Evolutionary conservation across 305 asterid genomes (phyloP).

Genomic region (Fraxinus platypoda): DNA sequence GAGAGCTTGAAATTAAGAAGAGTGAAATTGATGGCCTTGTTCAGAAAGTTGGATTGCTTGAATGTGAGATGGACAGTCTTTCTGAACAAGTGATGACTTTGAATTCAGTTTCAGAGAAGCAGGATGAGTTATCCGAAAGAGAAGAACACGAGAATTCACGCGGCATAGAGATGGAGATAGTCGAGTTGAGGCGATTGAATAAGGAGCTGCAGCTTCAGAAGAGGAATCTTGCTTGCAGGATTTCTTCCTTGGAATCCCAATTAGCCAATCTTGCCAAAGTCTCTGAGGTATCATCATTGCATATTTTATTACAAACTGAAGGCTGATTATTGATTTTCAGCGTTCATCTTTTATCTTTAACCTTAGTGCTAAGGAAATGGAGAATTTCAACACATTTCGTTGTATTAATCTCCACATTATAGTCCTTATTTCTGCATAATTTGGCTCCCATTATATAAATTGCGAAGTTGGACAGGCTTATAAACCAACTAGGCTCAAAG

Average conservation of each 20-base stretch:
- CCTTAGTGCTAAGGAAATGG: background rate
- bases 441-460: background rate
- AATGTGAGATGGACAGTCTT: slow-evolving; percentile 53
- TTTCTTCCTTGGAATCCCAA: slow-evolving; percentile 69
- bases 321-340: background rate
- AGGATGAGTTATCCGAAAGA: slow-evolving; percentile 30
- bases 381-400: background rate
- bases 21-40: slow-evolving; percentile 53
- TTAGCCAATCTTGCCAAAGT: slow-evolving; percentile 39
- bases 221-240: slow-evolving; percentile 68
- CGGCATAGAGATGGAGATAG: slow-evolving; percentile 68
- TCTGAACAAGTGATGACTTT: slow-evolving; percentile 45
- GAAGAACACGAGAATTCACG: slow-evolving; percentile 33
- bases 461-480: background rate
- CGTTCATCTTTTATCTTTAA: background rate
- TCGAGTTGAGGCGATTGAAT: slow-evolving; percentile 83
- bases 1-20: slow-evolving; percentile 56
- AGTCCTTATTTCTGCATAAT: background rate
- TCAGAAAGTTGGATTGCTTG: slow-evolving; percentile 53
- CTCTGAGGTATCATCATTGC: slow-evolving; percentile 54
- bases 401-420: background rate
- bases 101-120: slow-evolving; percentile 43
- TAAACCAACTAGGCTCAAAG: background rate
- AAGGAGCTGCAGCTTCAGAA: slow-evolving; percentile 93
- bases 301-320: background rate